Conservation (phyloP, 495 filamentous ascomycete genomes). For the Amphirosellinia nigrospora region DNA sequence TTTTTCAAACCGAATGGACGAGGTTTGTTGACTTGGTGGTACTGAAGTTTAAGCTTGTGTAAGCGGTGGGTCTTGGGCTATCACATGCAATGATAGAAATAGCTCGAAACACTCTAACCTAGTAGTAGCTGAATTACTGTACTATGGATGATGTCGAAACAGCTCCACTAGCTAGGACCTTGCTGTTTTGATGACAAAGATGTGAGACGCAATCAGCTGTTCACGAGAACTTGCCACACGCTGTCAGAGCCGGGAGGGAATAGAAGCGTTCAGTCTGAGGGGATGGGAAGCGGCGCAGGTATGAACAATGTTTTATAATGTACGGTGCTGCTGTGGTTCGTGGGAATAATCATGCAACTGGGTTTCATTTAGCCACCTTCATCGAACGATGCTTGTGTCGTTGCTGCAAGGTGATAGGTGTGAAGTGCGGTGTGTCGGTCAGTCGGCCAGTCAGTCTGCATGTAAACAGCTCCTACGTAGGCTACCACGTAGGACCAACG, state of each 20-base stretch:
- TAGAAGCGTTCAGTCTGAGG: neutral
- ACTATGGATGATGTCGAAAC: neutral
- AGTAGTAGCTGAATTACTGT: neutral
- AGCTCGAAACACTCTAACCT: conserved; percentile 6
- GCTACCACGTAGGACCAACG: neutral
- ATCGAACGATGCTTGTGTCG: conserved; percentile 18
- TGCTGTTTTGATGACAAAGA: neutral
- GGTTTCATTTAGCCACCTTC: conserved; percentile 1
- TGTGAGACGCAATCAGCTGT: neutral
- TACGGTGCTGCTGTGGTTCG: conserved; percentile 12
- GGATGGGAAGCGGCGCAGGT: neutral
- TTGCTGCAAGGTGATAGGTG: conserved; percentile 10
- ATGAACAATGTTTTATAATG: neutral
- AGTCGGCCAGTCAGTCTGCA: conserved; percentile 6
- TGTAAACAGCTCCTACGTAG: neutral
- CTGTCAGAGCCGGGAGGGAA: neutral
- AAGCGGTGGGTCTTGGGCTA: neutral
- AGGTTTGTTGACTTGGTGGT: neutral
- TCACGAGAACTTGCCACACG: neutral
- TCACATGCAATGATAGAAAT: conserved; percentile 17
- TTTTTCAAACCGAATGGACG: neutral
- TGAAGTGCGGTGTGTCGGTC: neutral
- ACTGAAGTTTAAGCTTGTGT: neutral
- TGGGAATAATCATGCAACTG: conserved; percentile 10
- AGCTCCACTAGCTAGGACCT: conserved; percentile 1